phyloP scores from a whole-genome alignment of 805 yeast species.

The Cyberlindnera bimundalis region DNA sequence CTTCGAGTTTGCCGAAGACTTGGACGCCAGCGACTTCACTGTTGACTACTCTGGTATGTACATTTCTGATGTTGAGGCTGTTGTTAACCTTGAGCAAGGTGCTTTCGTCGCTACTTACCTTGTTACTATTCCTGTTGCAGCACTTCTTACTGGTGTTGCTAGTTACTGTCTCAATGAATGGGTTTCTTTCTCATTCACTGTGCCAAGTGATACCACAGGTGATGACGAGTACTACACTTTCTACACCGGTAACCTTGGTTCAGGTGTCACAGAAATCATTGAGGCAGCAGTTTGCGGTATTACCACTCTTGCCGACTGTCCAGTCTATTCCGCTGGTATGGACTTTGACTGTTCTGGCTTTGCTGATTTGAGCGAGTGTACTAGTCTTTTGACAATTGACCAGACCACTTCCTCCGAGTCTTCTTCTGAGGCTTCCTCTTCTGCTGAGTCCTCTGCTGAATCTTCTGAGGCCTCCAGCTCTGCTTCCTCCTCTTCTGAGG shows the following conservation, averaged over 20 bases:
- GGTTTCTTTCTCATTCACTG: constrained; percentile 9
- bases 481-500: not conserved
- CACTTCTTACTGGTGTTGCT: not conserved
- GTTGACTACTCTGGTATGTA: constrained; percentile 10
- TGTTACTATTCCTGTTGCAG: constrained; percentile 5
- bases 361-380: not conserved
- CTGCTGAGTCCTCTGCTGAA: not conserved
- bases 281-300: constrained; percentile 10
- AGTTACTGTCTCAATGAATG: constrained; percentile 10
- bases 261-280: constrained; percentile 7
- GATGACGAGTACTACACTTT: constrained; percentile 10
- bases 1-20: constrained; percentile 13
- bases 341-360: constrained; percentile 14
- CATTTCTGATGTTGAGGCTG: constrained; percentile 9
- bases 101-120: constrained; percentile 12
- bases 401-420: not conserved
- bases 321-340: constrained; percentile 6
- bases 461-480: not conserved
- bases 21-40: constrained; percentile 15
- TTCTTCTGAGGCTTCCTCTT: not conserved
- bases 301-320: constrained; percentile 10
- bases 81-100: constrained; percentile 19
- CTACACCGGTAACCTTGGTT: constrained; percentile 21
- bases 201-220: constrained; percentile 1
- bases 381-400: not conserved